Evolutionary conservation across 2,329 filamentous ascomycete species (phyloP), one percentile per base, ranked within the genome.

Genomic region (Talaromyces sp.): DNA sequence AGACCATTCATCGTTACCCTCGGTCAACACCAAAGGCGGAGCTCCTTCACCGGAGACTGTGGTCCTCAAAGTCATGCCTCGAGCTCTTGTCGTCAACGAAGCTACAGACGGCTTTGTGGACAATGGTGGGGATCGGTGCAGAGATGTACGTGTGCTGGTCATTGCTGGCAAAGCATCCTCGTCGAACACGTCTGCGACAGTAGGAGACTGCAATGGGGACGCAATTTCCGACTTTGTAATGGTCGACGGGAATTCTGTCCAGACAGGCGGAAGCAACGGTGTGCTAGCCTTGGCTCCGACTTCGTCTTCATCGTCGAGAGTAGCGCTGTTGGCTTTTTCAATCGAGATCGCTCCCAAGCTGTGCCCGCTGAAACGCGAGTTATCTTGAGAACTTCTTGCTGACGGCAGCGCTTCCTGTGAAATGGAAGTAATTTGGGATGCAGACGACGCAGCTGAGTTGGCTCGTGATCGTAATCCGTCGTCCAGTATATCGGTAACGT

Each of bases 171-270:
- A 76, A 57, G 78, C 69, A 16, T 80, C 21, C 68, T 73, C 21
- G 72, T 76, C 65, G 39, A 77, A 75, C 42, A 83, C 78, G n/a
- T 87, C 86, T 9, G 88, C 90, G 18, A 95, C 84, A 0, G 87
- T 89, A 0, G 92, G 92, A 0, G 92, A 96, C 75, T 96, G 91
- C 28, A 96, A 80, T n/a, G 93, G 92, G 7, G 92, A 96, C 63
- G 90, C 84, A 35, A 88, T 81, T 1, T 84, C 83, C 0, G 86
- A 82, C 46, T 85, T 79, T 40, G 79, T 71, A n/a, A 71, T 70
- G 42, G 78, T 74, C 12, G 75, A 74, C n/a, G 75, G 78, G 23
- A 82, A 77, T 61, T 85, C 83, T 31, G 85, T 87, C 79, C 96
- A 84, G 39, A 95, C 82, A 0, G 93, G 93, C 7, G 93, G 93